Evolutionary conservation across 2,329 filamentous ascomycete genomes (phyloP).

Genomic region (Xylariomycetidae sp.): DNA sequence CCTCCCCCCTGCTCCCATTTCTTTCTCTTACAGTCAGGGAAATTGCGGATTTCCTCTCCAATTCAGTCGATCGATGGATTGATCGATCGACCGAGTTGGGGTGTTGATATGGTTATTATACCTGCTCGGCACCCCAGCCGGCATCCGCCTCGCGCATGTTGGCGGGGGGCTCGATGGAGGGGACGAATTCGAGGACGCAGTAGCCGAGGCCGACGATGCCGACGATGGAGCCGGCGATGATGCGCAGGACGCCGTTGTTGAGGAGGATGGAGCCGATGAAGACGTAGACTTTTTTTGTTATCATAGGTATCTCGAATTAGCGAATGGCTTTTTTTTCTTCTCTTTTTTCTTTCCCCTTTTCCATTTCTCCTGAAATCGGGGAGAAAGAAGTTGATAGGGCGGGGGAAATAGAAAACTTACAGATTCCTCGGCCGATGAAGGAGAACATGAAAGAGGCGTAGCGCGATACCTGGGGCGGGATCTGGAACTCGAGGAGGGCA

Average conservation of each 20-base stretch:
- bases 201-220: slow-evolving; percentile 77
- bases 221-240: slow-evolving; percentile 73
- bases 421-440: slow-evolving; percentile 90
- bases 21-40: no score
- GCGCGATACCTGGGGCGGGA: slow-evolving; percentile 84
- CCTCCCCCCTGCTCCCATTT: no score
- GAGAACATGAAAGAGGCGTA: slow-evolving; percentile 98
- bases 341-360: no score
- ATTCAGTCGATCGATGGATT: no score
- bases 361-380: no score
- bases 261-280: slow-evolving; percentile 88
- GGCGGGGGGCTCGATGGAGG: slow-evolving; percentile 72
- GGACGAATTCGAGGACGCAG: slow-evolving; percentile 68
- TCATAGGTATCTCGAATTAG: background rate
- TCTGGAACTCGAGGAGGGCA: slow-evolving; percentile 82
- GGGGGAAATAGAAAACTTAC: slow-evolving; percentile 51
- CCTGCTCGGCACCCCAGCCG: slow-evolving; percentile 74
- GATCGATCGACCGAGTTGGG: no score
- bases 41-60: no score
- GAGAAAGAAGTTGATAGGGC: no score
- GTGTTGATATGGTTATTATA: no score
- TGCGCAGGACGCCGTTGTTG: slow-evolving; percentile 59
- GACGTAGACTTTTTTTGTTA: slow-evolving; percentile 70
- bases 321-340: background rate
- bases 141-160: slow-evolving; percentile 78